Evolutionary conservation across 2,329 filamentous ascomycete species (phyloP), one percentile per base, ranked within the genome.

Genomic region (Hypoxylon rubiginosum): DNA sequence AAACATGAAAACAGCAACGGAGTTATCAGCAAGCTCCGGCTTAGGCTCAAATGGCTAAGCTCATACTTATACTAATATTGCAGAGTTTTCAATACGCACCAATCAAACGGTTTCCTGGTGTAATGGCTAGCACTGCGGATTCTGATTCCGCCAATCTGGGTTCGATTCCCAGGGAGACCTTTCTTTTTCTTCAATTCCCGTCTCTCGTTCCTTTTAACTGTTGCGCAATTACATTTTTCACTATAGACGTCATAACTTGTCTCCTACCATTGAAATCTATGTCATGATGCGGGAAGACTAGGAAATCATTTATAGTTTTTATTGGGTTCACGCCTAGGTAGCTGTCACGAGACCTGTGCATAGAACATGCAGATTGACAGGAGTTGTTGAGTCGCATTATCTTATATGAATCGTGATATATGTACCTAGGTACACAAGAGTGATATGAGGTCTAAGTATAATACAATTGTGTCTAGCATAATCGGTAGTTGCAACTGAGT

Each of bases 121-220:
- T 69, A 69, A 69, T 69, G 67, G 67, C 50, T 64, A 69, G 60
- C 67, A 69, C 67, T 59, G 60, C 60, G 60, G 67, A 69, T 69
- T 69, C 67, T 69, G 67, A 69, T 65, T 68, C 64, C 60, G 64
- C 64, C 60, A 61, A 69, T 69, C 67, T 69, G 67, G 67, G 67
- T 69, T 69, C 67, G 67, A 69, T 67, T 69, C 67, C 67, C 67
- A 64, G 67, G 64, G 67, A 67, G 64, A 64, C 67, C 67, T 69
- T 21, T 48, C 6, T 15, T 56, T 63, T 58, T 32, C 41, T 39
- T 1, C 5, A 41, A 52, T 62, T 48, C 21, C 13, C 39, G 24
- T 45, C 6, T 36, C n/a, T n/a, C n/a, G n/a, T 39, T 13, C 13
- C 1, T 43, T 43, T 9, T 19, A n/a, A 6, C 30, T 28, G 5